These are phyloP conservation scores for Trametes gibbosa DNA, from an alignment of 768 basidiomycete genomes.

Conservation along the genomic window DNA sequence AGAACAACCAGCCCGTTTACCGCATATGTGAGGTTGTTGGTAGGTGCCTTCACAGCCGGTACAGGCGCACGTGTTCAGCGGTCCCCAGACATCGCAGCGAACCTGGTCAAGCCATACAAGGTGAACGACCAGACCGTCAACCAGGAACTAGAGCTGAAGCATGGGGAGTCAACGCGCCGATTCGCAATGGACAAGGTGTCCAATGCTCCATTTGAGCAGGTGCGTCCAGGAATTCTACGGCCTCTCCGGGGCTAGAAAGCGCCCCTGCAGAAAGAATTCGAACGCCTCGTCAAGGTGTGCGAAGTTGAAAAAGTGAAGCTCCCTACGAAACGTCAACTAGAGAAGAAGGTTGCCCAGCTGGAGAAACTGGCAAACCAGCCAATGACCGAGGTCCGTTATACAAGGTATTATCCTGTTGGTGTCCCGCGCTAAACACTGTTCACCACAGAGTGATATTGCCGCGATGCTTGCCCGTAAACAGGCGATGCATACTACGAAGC, in stretches of 20 bases:
- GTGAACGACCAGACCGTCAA: conserved; percentile 64
- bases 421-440: background rate
- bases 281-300: conserved; percentile 48
- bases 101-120: conserved; percentile 65
- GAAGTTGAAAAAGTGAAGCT: conserved; percentile 54
- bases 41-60: conserved; percentile 37
- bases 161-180: conserved; percentile 60
- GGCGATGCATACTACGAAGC: conserved; percentile 31
- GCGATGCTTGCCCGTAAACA: conserved; percentile 74
- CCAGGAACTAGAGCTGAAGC: conserved; percentile 69
- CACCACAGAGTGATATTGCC: conserved; percentile 70
- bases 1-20: conserved; percentile 57
- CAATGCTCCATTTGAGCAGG: conserved; percentile 62
- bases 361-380: conserved; percentile 54
- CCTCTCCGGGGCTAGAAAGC: background rate
- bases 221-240: conserved; percentile 34
- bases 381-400: conserved; percentile 69
- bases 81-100: conserved; percentile 47
- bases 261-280: conserved; percentile 66
- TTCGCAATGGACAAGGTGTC: conserved; percentile 88
- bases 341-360: conserved; percentile 66
- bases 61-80: background rate
- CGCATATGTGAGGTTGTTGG: conserved; percentile 79
- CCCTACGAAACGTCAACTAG: conserved; percentile 64
- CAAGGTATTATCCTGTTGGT: background rate